Evolutionary conservation across 2,329 filamentous ascomycete genomes (phyloP).

Genomic region (Fusarium aywerte): DNA sequence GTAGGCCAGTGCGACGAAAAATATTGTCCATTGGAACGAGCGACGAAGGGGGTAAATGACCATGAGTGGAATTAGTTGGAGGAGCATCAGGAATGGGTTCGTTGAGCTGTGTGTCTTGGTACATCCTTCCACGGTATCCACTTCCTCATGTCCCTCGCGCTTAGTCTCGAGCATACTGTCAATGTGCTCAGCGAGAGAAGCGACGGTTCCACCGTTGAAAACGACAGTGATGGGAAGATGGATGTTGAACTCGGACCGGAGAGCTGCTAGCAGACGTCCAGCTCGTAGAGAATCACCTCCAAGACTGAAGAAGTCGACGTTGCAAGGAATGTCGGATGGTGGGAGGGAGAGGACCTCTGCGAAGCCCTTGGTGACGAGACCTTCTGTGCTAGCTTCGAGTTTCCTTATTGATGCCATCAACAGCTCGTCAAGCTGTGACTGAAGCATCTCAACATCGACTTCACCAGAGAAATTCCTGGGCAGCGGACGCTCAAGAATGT

Average conservation of each 20-base stretch:
- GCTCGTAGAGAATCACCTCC: slow-evolving; percentile 2
- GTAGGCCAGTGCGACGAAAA: slow-evolving; percentile 10
- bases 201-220: background rate
- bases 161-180: background rate
- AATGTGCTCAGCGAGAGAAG: background rate
- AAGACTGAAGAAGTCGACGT: background rate
- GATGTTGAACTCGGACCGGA: background rate
- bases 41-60: slow-evolving; percentile 5
- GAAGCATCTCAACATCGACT: background rate
- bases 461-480: rapidly evolving
- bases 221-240: slow-evolving; percentile 2
- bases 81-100: slow-evolving; percentile 1
- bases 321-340: background rate
- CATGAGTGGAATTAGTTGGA: background rate
- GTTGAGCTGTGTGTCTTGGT: slow-evolving; percentile 8
- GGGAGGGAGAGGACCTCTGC: background rate
- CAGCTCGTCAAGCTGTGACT: background rate
- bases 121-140: background rate
- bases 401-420: background rate
- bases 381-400: background rate
- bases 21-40: slow-evolving; percentile 11
- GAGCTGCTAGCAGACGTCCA: background rate
- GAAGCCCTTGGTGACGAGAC: slow-evolving; percentile 1
- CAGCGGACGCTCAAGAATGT: background rate
- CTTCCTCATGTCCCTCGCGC: background rate